Evolutionary conservation across 2,329 filamentous ascomycete species (phyloP), one percentile per base, ranked within the genome.

Genomic region (Pseudogymnoascus destructans): DNA sequence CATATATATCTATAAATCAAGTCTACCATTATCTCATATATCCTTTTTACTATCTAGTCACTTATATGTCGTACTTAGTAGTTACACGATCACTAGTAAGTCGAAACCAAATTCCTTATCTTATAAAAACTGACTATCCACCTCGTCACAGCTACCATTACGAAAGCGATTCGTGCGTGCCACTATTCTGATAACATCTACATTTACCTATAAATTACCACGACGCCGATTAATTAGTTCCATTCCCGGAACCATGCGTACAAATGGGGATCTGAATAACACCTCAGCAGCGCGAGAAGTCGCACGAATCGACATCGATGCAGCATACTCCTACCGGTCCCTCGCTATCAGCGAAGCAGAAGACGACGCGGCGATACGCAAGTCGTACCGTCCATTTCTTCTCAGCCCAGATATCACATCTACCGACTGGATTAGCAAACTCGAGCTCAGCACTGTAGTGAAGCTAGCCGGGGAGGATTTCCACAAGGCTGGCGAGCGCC

Each of bases 371-470:
- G 61, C 66, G 1, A 68, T 77, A 15, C 72, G 80, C 33, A 60
- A 69, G 42, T 73, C 67, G 54, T 84, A 84, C 63, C 74, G 82
- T 1, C 81, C 80, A 0, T 86, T 83, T 60, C 65, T 85, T 3
- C 69, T 79, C 1, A 64, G 70, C 33, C 66, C 72, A 0, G 65
- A 70, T 10, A 57, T 70, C 2, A 63, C 69, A 8, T 60, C 65
- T 1, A 66, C 68, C 11, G 80, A 85, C 66, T 85, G 82, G 82
- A 69, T 84, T 19, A 70, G 72, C 0, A 61, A 72, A 35, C 68
- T 85, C 3, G 82, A 85, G 63, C 69, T 86, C 3, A 74, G 72
- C 35, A 79, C 77, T 0, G 75, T 68, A 1, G 64, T 78, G 38
- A 71, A 75, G 49, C 74, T 84, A 71, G 77, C 76, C 0, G 73